Percentiles rank a stretch among this genome's conserved stretches.
Conservation (phyloP, 2,329 filamentous ascomycete genomes). For the Sporothrix variecibatus region DNA sequence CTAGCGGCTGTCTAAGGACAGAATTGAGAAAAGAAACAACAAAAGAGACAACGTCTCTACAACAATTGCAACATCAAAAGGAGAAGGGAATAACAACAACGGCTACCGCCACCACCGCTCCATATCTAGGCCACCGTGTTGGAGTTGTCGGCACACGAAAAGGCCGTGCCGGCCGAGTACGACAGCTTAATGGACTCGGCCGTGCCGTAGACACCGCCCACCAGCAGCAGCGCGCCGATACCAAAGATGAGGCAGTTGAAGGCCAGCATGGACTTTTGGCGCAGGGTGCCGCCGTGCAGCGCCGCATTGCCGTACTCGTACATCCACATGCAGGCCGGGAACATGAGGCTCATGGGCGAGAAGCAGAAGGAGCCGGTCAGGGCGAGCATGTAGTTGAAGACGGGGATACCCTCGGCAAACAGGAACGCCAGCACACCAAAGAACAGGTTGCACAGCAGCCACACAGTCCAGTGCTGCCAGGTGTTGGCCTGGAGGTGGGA, state of each 20-base stretch:
- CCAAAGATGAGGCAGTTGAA: background rate
- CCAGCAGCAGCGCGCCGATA: conserved; percentile 7
- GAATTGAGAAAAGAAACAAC: background rate
- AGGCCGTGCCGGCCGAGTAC: background rate
- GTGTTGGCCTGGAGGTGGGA: conserved; percentile 38
- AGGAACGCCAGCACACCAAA: conserved; percentile 23
- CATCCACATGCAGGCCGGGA: conserved; percentile 24
- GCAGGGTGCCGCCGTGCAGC: conserved; percentile 1
- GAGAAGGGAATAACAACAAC: background rate
- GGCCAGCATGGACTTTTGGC: conserved; percentile 17
- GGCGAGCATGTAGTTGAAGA: conserved; percentile 28
- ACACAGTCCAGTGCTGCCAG: conserved; percentile 37
- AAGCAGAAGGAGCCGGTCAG: conserved; percentile 25
- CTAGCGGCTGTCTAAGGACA: background rate
- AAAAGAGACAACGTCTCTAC: background rate
- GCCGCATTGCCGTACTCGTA: conserved; percentile 21
- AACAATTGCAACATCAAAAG: background rate
- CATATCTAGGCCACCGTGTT: conserved; percentile 9
- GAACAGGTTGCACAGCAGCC: conserved; percentile 30
- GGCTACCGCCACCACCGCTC: background rate
- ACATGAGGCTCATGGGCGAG: conserved; percentile 32
- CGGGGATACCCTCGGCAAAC: conserved; percentile 26
- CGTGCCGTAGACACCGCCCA: conserved; percentile 21
- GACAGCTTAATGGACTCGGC: conserved; percentile 21
- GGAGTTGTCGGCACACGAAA: conserved; percentile 19